Evolutionary conservation across 495 filamentous ascomycete species (phyloP).

Genomic region (Hypoxylon trugodes): DNA sequence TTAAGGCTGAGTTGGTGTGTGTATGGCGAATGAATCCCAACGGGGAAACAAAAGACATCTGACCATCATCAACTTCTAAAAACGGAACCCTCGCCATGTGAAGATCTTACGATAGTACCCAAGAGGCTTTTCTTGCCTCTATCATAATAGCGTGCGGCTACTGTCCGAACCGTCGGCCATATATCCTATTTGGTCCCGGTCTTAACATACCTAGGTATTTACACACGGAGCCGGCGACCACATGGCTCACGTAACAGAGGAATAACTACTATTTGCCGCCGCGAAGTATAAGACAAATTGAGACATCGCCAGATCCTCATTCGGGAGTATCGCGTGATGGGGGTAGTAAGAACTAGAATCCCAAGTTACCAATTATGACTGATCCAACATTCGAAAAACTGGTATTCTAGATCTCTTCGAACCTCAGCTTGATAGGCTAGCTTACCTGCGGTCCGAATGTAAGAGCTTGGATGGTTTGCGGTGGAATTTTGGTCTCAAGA

Average conservation of each 20-base stretch:
- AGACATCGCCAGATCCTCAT: conserved; percentile 36
- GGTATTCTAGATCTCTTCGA: background rate
- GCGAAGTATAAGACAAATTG: conserved; percentile 31
- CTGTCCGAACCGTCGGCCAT: conserved; percentile 6
- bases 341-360: background rate
- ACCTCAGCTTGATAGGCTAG: background rate
- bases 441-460: background rate
- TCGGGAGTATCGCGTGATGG: background rate
- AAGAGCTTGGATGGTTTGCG: background rate
- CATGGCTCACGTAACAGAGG: background rate
- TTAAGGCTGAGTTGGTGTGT: too few species aligned
- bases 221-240: conserved; percentile 17
- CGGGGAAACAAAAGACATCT: too few species aligned
- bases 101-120: conserved; percentile 8
- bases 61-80: too few species aligned
- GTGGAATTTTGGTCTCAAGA: conserved; percentile 2
- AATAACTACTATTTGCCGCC: conserved; percentile 1
- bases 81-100: conserved; percentile 3
- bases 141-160: background rate
- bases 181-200: conserved; percentile 6
- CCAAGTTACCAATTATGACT: background rate
- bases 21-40: too few species aligned
- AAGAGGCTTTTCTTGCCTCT: background rate
- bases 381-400: background rate
- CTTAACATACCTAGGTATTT: conserved; percentile 7